Evolutionary conservation across 768 basidiomycete genomes (phyloP).

Genomic region (Agrocybe pediades): DNA sequence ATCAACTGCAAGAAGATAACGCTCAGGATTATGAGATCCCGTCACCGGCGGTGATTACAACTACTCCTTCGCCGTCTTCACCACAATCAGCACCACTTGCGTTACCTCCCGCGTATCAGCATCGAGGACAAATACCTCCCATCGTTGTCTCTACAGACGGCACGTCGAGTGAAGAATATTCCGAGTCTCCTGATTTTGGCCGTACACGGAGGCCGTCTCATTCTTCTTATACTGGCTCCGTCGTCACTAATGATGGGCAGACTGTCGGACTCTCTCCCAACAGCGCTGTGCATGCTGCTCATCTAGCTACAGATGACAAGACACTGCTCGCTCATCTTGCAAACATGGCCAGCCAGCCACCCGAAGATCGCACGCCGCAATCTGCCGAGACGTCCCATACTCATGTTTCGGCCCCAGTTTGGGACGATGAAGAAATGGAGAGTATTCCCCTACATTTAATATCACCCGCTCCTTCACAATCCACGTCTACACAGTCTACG

Average conservation of each 20-base stretch:
- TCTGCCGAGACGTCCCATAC: slow-evolving; percentile 15
- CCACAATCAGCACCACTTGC: slow-evolving; percentile 16
- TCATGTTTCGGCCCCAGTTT: slow-evolving; percentile 50
- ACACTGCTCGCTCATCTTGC: slow-evolving; percentile 53
- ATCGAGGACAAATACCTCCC: slow-evolving; percentile 21
- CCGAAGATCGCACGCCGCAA: slow-evolving; percentile 24
- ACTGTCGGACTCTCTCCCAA: slow-evolving; percentile 16
- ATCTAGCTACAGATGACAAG: slow-evolving; percentile 71
- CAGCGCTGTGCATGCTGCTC: slow-evolving; percentile 41
- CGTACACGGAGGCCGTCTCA: slow-evolving; percentile 25
- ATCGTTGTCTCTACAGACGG: slow-evolving; percentile 16
- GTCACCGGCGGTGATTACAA: slow-evolving; percentile 16
- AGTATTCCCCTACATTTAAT: slow-evolving; percentile 27
- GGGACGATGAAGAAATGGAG: slow-evolving; percentile 51
- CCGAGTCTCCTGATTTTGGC: slow-evolving; percentile 10
- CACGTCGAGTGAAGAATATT: slow-evolving; percentile 13
- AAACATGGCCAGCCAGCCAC: slow-evolving; percentile 56
- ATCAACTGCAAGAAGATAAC: slow-evolving; percentile 7
- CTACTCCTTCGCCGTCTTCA: slow-evolving; percentile 11
- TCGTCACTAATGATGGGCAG: slow-evolving; percentile 9
- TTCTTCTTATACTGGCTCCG: slow-evolving; percentile 16
- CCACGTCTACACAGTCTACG: slow-evolving; percentile 21
- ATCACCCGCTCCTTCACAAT: not conserved
- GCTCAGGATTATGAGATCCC: not conserved
- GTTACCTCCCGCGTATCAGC: slow-evolving; percentile 45